phyloP scores from a whole-genome alignment of 129 eudicot species.

The Solidago caesia region DNA sequence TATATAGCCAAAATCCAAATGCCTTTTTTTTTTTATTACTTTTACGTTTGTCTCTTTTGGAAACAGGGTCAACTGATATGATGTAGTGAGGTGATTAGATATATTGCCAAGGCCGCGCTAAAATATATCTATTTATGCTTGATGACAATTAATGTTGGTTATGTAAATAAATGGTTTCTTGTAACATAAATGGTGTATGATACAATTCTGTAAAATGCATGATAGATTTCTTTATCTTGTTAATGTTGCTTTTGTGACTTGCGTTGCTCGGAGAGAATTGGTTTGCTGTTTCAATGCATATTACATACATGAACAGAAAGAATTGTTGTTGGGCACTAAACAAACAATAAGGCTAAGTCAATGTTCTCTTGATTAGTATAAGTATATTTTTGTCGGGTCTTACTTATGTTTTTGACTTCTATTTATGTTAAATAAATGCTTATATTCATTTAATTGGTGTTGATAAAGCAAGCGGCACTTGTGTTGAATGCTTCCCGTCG shows the following conservation, averaged over 20 bases:
- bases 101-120: background rate
- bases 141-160: background rate
- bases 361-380: background rate
- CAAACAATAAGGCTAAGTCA: background rate
- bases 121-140: background rate
- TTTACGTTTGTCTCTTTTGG: too few species aligned
- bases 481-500: slow-evolving; percentile 94
- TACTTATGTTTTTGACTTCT: background rate
- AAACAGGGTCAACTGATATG: too few species aligned
- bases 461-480: slow-evolving; percentile 87
- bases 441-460: background rate
- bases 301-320: background rate
- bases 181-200: background rate
- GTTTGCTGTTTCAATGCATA: background rate
- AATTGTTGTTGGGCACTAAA: background rate
- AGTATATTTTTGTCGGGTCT: background rate
- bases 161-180: too few species aligned
- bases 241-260: background rate
- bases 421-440: background rate
- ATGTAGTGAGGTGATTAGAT: too few species aligned
- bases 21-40: too few species aligned
- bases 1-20: too few species aligned
- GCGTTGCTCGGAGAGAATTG: background rate
- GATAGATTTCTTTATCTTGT: background rate
- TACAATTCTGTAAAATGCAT: background rate